These are phyloP conservation scores for Plasmodium coatneyi DNA, from an alignment of 169 alveolate species.

Conservation along the genomic window DNA sequence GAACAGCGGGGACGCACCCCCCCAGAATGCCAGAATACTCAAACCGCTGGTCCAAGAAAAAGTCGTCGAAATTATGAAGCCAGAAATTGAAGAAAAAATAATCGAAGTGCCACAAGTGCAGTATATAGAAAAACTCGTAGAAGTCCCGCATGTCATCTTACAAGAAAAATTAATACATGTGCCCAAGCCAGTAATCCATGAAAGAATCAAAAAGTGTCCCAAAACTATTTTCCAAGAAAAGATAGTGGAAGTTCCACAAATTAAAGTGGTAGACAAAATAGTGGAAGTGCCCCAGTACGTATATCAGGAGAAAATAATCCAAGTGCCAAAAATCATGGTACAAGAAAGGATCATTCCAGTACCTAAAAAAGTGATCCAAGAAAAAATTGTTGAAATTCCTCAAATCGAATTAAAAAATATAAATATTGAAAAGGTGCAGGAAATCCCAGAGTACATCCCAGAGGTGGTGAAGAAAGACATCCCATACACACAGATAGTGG, in stretches of 20 bases:
- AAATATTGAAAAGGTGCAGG: conserved; percentile 61
- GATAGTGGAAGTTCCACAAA: conserved; percentile 92
- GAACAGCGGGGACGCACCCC: conserved; percentile 74
- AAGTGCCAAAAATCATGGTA: conserved; percentile 90
- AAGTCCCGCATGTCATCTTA: conserved; percentile 90
- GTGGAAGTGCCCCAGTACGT: conserved; percentile 93
- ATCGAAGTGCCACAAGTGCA: conserved; percentile 93
- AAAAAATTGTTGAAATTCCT: conserved; percentile 92
- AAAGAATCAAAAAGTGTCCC: conserved; percentile 89
- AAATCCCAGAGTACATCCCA: conserved; percentile 77
- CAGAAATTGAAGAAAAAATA: conserved; percentile 90
- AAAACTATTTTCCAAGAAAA: conserved; percentile 91
- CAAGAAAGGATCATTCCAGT: conserved; percentile 92
- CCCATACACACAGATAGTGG: conserved; percentile 81
- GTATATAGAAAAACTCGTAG: conserved; percentile 90
- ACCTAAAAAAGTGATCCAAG: conserved; percentile 91
- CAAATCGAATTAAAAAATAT: conserved; percentile 89
- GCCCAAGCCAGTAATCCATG: conserved; percentile 90
- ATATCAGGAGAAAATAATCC: conserved; percentile 92
- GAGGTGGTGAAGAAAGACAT: conserved; percentile 83
- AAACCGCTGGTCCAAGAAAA: conserved; percentile 88
- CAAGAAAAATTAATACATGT: conserved; percentile 90
- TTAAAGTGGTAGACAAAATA: conserved; percentile 87
- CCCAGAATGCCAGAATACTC: conserved; percentile 82
- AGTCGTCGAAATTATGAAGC: conserved; percentile 89